phyloP scores from a whole-genome alignment of 2,329 filamentous ascomycete genomes.

The Malbranchea cinnamomea region DNA sequence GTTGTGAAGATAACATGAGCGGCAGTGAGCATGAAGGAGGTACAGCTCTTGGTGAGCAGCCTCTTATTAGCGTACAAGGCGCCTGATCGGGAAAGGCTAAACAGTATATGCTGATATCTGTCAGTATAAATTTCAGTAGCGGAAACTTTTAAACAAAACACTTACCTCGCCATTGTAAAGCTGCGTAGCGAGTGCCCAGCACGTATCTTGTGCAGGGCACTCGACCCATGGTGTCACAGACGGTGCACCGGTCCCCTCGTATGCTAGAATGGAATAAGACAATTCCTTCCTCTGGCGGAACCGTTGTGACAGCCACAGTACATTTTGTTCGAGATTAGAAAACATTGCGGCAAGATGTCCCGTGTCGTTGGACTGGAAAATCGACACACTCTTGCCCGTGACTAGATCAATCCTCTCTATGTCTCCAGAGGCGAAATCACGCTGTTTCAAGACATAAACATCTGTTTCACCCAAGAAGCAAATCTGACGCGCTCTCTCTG shows the following conservation, averaged over 20 bases:
- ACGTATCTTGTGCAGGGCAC: conserved; percentile 21
- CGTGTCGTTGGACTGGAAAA: conserved; percentile 18
- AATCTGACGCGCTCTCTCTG: conserved; percentile 30
- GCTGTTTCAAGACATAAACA: conserved; percentile 28
- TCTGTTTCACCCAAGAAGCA: conserved; percentile 29
- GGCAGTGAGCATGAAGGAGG: conserved; percentile 70
- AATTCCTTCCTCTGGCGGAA: conserved; percentile 14
- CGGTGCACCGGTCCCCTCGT: conserved; percentile 10
- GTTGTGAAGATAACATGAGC: conserved; percentile 86
- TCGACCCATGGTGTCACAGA: conserved; percentile 15
- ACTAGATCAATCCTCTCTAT: conserved; percentile 22
- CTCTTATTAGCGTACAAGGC: conserved; percentile 63
- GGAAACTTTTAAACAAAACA: not conserved
- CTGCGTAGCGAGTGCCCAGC: conserved; percentile 23
- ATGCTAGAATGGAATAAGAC: conserved; percentile 19
- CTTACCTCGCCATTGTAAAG: conserved; percentile 27
- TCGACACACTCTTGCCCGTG: conserved; percentile 17
- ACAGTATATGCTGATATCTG: conserved; percentile 28
- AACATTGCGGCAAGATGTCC: conserved; percentile 25
- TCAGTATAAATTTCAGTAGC: conserved; percentile 11
- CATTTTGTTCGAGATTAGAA: conserved; percentile 16
- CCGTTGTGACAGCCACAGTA: conserved; percentile 24
- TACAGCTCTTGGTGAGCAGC: conserved; percentile 70
- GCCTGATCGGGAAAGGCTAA: conserved; percentile 61
- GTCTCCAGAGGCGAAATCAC: conserved; percentile 15